These are phyloP conservation scores for Pseudozyma thailandica DNA, from an alignment of 1,284 basidiomycete species.

Conservation along the genomic window DNA sequence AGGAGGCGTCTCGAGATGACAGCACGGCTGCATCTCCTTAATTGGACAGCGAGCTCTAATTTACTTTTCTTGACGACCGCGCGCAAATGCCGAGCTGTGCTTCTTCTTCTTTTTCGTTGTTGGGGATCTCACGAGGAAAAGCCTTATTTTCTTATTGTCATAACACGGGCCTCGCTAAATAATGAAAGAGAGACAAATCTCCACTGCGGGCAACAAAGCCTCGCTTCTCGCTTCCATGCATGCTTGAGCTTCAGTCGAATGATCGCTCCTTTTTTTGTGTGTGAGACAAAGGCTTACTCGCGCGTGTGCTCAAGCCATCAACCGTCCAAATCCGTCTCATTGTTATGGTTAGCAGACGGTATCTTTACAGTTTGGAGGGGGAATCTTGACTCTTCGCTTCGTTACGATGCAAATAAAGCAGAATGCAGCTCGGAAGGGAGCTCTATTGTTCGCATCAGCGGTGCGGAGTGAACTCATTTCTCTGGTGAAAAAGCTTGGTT, in stretches of 20 bases:
- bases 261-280: background rate
- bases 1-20: background rate
- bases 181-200: background rate
- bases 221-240: conserved; percentile 4
- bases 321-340: too few relatives aligned
- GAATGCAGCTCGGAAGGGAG: too few relatives aligned
- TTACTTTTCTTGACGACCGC: background rate
- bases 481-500: too few relatives aligned
- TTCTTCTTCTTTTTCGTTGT: background rate
- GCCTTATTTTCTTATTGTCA: background rate
- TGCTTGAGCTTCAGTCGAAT: background rate
- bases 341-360: too few relatives aligned
- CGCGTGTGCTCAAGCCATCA: conserved; percentile 3
- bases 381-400: too few relatives aligned
- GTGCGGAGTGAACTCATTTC: too few relatives aligned
- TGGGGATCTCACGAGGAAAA: background rate
- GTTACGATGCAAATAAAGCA: too few relatives aligned
- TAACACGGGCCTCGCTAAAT: too few relatives aligned
- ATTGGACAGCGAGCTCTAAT: background rate
- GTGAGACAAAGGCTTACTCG: background rate
- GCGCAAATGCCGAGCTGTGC: background rate
- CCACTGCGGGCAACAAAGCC: background rate
- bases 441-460: too few relatives aligned
- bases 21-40: background rate
- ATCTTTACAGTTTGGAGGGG: too few relatives aligned